Evolutionary conservation across 2,329 filamentous ascomycete genomes (phyloP).

Genomic region (Hortaea werneckii): DNA sequence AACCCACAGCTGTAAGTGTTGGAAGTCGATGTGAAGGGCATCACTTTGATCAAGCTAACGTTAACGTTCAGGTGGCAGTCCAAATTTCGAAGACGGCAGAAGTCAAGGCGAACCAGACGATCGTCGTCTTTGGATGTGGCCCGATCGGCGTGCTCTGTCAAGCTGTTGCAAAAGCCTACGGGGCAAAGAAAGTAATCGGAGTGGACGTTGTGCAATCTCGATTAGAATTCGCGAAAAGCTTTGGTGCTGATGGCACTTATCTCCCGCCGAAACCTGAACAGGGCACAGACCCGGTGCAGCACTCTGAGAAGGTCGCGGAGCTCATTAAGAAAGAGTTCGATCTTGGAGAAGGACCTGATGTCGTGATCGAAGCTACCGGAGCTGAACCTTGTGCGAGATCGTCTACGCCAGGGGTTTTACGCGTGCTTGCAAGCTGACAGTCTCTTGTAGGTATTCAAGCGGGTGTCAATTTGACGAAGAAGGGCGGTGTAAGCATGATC

Average conservation of each 20-base stretch:
- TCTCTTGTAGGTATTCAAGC: slow-evolving; percentile 29
- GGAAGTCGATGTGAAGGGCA: too few species aligned
- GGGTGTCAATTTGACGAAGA: slow-evolving; percentile 35
- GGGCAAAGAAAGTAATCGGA: slow-evolving; percentile 65
- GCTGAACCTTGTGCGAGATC: slow-evolving; percentile 29
- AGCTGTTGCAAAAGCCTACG: slow-evolving; percentile 70
- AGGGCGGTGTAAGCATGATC: slow-evolving; percentile 31
- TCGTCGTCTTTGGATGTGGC: slow-evolving; percentile 36
- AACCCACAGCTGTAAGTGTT: slow-evolving; percentile 38
- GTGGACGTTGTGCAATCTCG: slow-evolving; percentile 74
- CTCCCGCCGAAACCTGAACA: slow-evolving; percentile 25
- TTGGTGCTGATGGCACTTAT: slow-evolving; percentile 36
- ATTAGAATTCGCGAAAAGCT: slow-evolving; percentile 61
- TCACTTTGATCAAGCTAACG: background rate
- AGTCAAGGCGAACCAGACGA: slow-evolving; percentile 30
- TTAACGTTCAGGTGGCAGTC: slow-evolving; percentile 25
- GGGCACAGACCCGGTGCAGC: slow-evolving; percentile 27
- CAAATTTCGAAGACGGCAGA: slow-evolving; percentile 32
- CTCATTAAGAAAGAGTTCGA: slow-evolving; percentile 30
- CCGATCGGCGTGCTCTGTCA: slow-evolving; percentile 73
- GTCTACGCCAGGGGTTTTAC: too few species aligned
- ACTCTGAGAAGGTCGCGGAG: slow-evolving; percentile 29
- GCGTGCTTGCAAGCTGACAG: too few species aligned
- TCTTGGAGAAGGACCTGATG: slow-evolving; percentile 38
- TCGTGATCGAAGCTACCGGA: slow-evolving; percentile 42